Evolutionary conservation across 129 eudicot genomes (phyloP), one percentile per base, ranked within the genome.

Genomic region (Heracleum sosnowskyi): DNA sequence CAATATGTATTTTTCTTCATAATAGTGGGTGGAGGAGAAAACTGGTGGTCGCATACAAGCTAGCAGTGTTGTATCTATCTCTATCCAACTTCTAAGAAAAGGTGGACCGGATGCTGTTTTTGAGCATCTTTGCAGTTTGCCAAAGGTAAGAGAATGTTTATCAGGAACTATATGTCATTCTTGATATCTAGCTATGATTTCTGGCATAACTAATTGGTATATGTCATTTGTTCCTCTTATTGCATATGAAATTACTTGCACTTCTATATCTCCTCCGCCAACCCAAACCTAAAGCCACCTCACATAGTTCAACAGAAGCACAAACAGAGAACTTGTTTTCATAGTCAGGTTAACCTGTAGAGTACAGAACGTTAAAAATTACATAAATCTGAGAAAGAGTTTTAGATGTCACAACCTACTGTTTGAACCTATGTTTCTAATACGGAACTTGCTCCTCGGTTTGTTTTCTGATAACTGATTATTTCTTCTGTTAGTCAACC

Each of bases 1-100:
- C 35, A 12, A 41, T 63, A 18, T 28, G 46, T 16, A 8, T 72
- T 9, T 71, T 66, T 37, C 26, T 78, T 77, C 72, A 18, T 39
- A 73, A 51, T 84, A 96, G 99, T 96, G 99, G 99, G 95, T 96
- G 73, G 99, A 96, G 84, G 99, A 96, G 84, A 96, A 96, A 92
- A 92, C 97, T 46, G 76, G 80, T 51, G 97, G 99, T 71, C 91
- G 91, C 53, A 86, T 90, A 82, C 83, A 82, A 22, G 95, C 99
- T 81, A 83, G 82, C 85, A 86, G 81, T 72, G 97, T 96, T 81
- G 86, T 89, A 46, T 96, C 99, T 76, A 85, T 96, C 74, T 96
- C 99, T 51, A 90, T 96, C 82, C 86, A 89, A 41, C 86, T 92
- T 36, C 75, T 96, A 85, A 86, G 99, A 60, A 87, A 78, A 60